Evolutionary conservation across 2,329 filamentous ascomycete genomes (phyloP).

Genomic region (Penicillium sp.): DNA sequence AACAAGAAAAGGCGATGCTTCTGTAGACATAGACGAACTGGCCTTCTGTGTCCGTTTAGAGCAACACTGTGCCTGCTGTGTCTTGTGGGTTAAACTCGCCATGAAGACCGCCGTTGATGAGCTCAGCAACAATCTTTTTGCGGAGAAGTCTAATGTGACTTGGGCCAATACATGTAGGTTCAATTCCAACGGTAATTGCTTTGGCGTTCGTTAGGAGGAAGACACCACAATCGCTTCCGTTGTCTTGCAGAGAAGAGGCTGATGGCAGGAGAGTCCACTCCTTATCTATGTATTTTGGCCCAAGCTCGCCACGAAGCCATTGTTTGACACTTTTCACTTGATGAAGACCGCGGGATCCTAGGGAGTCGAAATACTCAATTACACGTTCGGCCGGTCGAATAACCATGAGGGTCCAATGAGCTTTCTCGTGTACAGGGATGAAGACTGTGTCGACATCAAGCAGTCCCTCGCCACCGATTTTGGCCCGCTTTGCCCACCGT

Average conservation of each 20-base stretch:
- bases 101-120: slow-evolving; percentile 45
- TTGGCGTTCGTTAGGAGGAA: slow-evolving; percentile 51
- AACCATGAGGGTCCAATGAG: slow-evolving; percentile 51
- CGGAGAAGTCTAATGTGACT: slow-evolving; percentile 42
- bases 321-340: slow-evolving; percentile 38
- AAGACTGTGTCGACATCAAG: slow-evolving; percentile 48
- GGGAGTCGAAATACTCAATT: slow-evolving; percentile 50
- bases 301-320: slow-evolving; percentile 46
- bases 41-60: slow-evolving; percentile 14
- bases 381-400: slow-evolving; percentile 42
- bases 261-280: slow-evolving; percentile 45
- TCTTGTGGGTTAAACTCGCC: slow-evolving; percentile 40
- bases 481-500: slow-evolving; percentile 47
- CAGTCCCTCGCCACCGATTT: slow-evolving; percentile 46
- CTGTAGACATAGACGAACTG: background rate
- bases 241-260: slow-evolving; percentile 45
- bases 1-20: background rate
- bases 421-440: slow-evolving; percentile 45
- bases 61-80: slow-evolving; percentile 18
- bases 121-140: slow-evolving; percentile 48
- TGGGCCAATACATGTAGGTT: slow-evolving; percentile 43
- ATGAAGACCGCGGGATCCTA: slow-evolving; percentile 32
- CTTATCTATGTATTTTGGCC: slow-evolving; percentile 37
- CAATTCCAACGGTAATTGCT: slow-evolving; percentile 44
- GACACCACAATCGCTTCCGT: slow-evolving; percentile 50